Evolutionary conservation across 768 basidiomycete genomes (phyloP).

Genomic region (Boletus coccyginus): DNA sequence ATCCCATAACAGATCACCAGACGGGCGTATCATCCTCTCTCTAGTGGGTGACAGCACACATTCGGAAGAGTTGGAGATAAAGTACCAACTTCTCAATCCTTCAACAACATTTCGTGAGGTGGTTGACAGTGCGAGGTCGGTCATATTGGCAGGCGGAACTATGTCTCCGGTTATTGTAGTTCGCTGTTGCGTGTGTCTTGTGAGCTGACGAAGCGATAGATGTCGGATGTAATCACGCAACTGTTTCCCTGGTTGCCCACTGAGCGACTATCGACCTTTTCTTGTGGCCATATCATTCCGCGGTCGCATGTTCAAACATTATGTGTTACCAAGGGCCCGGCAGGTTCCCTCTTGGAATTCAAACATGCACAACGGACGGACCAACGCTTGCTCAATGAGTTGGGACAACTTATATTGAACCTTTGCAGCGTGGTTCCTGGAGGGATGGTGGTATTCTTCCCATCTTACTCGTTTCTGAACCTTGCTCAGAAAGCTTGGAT

Average conservation of each 20-base stretch:
- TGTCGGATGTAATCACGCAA: slow-evolving; percentile 82
- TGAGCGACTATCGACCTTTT: slow-evolving; percentile 72
- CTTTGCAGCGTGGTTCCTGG: slow-evolving; percentile 74
- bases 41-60: slow-evolving; percentile 36
- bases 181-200: neutral
- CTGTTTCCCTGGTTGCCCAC: slow-evolving; percentile 66
- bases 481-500: slow-evolving; percentile 66
- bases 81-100: slow-evolving; percentile 92
- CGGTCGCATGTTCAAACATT: slow-evolving; percentile 71
- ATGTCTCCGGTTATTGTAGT: slow-evolving; percentile 87
- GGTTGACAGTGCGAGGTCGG: slow-evolving; percentile 72
- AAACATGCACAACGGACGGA: slow-evolving; percentile 75
- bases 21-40: slow-evolving; percentile 72
- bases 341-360: slow-evolving; percentile 73
- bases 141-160: slow-evolving; percentile 94
- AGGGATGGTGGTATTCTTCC: slow-evolving; percentile 92
- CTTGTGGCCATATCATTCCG: slow-evolving; percentile 92
- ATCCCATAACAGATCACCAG: slow-evolving; percentile 36
- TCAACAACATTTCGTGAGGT: slow-evolving; percentile 84
- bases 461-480: slow-evolving; percentile 84
- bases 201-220: slow-evolving; percentile 42
- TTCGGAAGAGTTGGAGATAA: slow-evolving; percentile 58
- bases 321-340: slow-evolving; percentile 71
- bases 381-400: slow-evolving; percentile 63
- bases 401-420: slow-evolving; percentile 84